Percentiles rank a stretch among this genome's conserved stretches.
Conservation (phyloP, 2,329 filamentous ascomycete species). For the Pseudogymnoascus destructans region DNA sequence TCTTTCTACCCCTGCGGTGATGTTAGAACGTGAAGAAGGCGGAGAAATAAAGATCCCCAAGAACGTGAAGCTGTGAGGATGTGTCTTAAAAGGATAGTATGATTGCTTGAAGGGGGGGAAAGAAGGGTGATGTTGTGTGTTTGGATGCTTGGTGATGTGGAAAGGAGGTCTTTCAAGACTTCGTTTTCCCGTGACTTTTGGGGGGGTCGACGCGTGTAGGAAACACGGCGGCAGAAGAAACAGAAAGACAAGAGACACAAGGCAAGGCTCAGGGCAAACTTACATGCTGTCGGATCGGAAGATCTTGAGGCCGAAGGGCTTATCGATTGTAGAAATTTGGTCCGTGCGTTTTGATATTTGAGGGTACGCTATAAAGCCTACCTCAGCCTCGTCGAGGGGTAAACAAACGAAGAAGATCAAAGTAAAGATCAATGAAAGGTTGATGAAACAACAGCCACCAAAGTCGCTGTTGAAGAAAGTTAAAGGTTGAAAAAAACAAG, state of each 20-base stretch:
- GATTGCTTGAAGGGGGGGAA: neutral
- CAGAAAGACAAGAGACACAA: neutral
- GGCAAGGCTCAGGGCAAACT: neutral
- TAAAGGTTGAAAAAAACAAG: neutral
- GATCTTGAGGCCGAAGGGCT: neutral
- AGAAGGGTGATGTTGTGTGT: neutral
- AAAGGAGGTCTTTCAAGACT: neutral
- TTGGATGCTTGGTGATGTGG: neutral
- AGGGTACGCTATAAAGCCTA: neutral
- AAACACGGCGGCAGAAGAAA: neutral
- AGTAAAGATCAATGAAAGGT: neutral
- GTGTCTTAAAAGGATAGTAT: neutral
- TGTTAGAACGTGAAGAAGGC: neutral
- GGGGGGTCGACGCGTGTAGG: neutral
- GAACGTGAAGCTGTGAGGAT: neutral
- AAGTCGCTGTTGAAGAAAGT: neutral
- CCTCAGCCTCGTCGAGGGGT: neutral
- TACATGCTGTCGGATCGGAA: neutral
- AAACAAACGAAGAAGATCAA: neutral
- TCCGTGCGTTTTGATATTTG: neutral
- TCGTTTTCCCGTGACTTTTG: neutral
- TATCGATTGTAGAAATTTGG: neutral
- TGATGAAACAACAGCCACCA: neutral
- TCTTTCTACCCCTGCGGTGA: neutral
- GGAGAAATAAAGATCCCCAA: neutral